Conservation (phyloP, 1,139 yeast species). For the Sugiyamaella xylanicola region DNA sequence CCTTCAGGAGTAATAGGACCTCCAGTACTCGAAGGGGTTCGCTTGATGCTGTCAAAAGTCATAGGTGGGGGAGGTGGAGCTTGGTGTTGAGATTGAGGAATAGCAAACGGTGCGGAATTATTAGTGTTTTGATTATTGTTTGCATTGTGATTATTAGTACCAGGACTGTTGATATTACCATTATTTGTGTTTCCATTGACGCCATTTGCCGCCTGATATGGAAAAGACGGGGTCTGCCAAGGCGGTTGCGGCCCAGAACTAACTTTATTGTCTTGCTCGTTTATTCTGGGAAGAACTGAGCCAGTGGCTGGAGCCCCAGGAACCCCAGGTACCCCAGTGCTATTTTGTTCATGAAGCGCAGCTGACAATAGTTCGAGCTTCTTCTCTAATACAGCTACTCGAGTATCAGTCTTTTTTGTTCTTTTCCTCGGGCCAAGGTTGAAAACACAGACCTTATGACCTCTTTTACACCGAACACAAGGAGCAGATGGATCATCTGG, state of each 20-base stretch:
- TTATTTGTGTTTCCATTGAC: not conserved
- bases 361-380: conserved; percentile 40
- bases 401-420: conserved; percentile 44
- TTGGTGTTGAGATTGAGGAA: not conserved
- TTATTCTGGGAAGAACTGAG: too few species aligned
- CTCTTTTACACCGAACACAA: conserved; percentile 71
- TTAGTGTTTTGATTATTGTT: not conserved
- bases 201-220: not conserved
- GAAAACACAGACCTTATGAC: conserved; percentile 65
- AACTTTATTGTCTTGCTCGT: not conserved
- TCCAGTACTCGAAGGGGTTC: conserved; percentile 10
- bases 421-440: conserved; percentile 64
- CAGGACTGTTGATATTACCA: not conserved
- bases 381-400: conserved; percentile 44
- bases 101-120: not conserved
- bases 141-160: too few species aligned
- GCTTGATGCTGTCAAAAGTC: not conserved
- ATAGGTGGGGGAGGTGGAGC: not conserved
- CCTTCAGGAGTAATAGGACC: conserved; percentile 17
- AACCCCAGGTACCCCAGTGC: conserved; percentile 14
- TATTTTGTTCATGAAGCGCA: conserved; percentile 22
- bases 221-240: not conserved
- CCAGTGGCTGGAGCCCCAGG: too few species aligned
- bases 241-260: not conserved
- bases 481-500: conserved; percentile 59